Evolutionary conservation across 805 yeast species (phyloP).

Genomic region (Teunomyces gatunensis): DNA sequence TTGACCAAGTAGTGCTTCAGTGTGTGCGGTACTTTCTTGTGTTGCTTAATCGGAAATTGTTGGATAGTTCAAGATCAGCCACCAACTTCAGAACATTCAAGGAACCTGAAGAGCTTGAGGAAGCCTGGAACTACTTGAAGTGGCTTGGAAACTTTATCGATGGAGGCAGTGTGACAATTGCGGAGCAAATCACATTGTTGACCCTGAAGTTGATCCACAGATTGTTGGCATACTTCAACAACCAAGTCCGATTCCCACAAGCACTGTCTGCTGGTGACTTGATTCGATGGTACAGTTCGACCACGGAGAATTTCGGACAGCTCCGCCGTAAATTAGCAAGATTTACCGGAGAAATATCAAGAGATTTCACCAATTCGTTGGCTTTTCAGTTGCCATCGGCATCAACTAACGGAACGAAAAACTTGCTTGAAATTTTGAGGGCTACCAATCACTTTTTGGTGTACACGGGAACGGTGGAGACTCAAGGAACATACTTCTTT

Average conservation of each 20-base stretch:
- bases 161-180: conserved; percentile 77
- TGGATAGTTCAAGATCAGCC: conserved; percentile 66
- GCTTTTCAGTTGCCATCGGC: conserved; percentile 49
- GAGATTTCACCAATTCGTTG: conserved; percentile 71
- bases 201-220: conserved; percentile 68
- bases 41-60: conserved; percentile 69
- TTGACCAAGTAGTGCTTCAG: conserved; percentile 66
- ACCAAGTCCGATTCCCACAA: conserved; percentile 65
- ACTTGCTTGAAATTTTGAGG: conserved; percentile 55
- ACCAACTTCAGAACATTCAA: conserved; percentile 76
- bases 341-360: conserved; percentile 64
- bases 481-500: conserved; percentile 74
- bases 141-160: conserved; percentile 76
- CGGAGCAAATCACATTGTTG: conserved; percentile 68
- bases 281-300: conserved; percentile 62
- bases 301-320: conserved; percentile 70
- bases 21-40: conserved; percentile 72
- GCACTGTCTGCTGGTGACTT: conserved; percentile 36
- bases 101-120: conserved; percentile 87
- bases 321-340: conserved; percentile 80
- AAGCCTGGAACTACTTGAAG: conserved; percentile 74
- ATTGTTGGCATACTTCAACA: conserved; percentile 64
- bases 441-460: conserved; percentile 73
- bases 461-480: conserved; percentile 68
- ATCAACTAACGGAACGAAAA: conserved; percentile 45